Evolutionary conservation across 805 yeast genomes (phyloP).

Genomic region (Sungouiella blattae): DNA sequence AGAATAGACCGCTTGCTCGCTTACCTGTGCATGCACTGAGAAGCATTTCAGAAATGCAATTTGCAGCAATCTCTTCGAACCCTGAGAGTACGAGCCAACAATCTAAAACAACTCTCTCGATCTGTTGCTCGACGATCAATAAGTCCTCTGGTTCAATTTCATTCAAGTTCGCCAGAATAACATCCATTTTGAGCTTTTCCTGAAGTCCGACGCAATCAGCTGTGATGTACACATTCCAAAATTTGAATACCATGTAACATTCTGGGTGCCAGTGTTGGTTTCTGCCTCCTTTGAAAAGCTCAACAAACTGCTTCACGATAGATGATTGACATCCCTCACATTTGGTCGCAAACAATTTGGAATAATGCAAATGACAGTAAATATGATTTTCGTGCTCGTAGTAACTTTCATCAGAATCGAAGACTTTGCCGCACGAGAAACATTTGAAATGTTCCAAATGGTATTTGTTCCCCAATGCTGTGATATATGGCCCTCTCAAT

Average conservation of each 20-base stretch:
- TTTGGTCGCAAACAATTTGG: slow-evolving; percentile 77
- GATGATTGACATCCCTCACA: slow-evolving; percentile 94
- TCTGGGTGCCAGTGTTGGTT: slow-evolving; percentile 99
- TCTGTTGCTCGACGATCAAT: slow-evolving; percentile 55
- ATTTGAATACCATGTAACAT: slow-evolving; percentile 95
- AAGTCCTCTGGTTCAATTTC: slow-evolving; percentile 43
- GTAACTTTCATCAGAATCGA: slow-evolving; percentile 88
- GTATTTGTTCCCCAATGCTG: slow-evolving; percentile 87
- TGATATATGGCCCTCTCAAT: slow-evolving; percentile 86
- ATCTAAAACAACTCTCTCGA: slow-evolving; percentile 55
- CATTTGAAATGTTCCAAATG: slow-evolving; percentile 96
- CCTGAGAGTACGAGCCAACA: slow-evolving; percentile 87
- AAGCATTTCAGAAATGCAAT: slow-evolving; percentile 87
- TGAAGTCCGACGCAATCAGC: slow-evolving; percentile 54
- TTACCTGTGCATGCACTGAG: slow-evolving; percentile 75
- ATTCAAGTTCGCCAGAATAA: slow-evolving; percentile 7
- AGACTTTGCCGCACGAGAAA: slow-evolving; percentile 76
- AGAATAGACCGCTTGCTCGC: slow-evolving; percentile 60
- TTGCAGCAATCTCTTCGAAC: slow-evolving; percentile 87
- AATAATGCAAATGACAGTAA: slow-evolving; percentile 89
- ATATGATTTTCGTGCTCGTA: slow-evolving; percentile 80
- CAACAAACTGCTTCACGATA: slow-evolving; percentile 91
- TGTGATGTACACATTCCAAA: slow-evolving; percentile 85
- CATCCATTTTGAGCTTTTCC: slow-evolving; percentile 4
- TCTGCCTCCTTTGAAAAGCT: slow-evolving; percentile 83